A percentile compares a stretch with the other conserved stretches of the same genome.
Conservation (phyloP, 768 basidiomycete genomes). For the Trametes cingulata region DNA sequence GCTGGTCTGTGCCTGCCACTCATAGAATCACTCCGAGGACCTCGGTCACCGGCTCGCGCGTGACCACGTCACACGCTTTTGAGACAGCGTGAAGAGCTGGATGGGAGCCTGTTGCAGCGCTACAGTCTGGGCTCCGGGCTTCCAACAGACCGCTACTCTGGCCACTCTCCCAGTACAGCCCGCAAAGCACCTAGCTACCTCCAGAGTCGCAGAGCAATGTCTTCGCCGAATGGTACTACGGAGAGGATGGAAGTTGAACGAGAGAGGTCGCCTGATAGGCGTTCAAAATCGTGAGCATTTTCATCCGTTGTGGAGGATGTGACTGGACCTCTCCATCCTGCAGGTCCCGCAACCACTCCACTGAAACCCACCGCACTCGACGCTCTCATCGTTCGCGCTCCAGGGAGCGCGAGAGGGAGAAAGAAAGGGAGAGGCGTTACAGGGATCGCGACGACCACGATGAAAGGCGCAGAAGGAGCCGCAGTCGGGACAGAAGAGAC, state of each 20-base stretch:
- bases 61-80: too few species aligned
- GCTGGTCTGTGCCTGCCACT: too few species aligned
- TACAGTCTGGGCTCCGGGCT: neutral
- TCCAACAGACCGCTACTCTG: neutral
- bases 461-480: slow-evolving; percentile 62
- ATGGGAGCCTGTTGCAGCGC: slow-evolving; percentile 7
- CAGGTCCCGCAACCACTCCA: slow-evolving; percentile 71
- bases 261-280: slow-evolving; percentile 29
- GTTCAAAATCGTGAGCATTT: slow-evolving; percentile 35
- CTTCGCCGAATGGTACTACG: slow-evolving; percentile 24
- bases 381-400: slow-evolving; percentile 75
- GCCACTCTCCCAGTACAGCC: neutral
- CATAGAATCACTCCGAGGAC: neutral
- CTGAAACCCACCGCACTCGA: slow-evolving; percentile 72
- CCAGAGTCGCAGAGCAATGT: slow-evolving; percentile 1
- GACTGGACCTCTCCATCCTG: neutral
- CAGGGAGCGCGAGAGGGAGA: slow-evolving; percentile 52
- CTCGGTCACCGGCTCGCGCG: neutral
- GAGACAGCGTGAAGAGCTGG: neutral
- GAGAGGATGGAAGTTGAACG: slow-evolving; percentile 65
- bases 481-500: slow-evolving; percentile 50
- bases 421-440: slow-evolving; percentile 46
- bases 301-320: neutral
- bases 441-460: slow-evolving; percentile 54
- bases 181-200: neutral